phyloP scores from a whole-genome alignment of 108 stramenopile species.

The Poteriospumella lacustris region DNA sequence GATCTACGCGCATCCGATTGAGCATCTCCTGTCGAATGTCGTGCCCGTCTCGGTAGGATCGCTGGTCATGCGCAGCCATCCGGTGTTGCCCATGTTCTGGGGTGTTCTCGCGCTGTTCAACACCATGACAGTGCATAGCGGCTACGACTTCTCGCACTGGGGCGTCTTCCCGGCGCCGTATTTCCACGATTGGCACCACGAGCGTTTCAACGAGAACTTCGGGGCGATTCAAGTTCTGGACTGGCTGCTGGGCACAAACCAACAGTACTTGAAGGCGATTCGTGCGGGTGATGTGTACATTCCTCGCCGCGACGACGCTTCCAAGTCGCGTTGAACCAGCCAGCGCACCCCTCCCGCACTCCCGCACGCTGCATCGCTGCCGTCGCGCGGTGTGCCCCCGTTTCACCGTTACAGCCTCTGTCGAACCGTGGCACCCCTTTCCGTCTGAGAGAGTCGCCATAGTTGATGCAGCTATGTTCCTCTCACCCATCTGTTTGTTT shows the following conservation, averaged over 20 bases:
- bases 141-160: neutral
- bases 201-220: neutral
- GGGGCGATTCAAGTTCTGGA: neutral
- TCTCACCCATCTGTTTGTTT: too few species aligned
- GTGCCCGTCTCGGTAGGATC: conserved; percentile 1
- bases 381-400: too few species aligned
- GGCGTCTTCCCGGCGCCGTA: neutral
- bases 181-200: neutral
- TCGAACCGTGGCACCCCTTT: too few species aligned
- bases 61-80: neutral
- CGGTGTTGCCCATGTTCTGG: neutral
- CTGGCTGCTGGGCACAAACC: neutral
- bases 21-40: conserved; percentile 30
- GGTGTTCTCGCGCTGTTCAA: neutral
- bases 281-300: too few species aligned
- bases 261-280: too few species aligned
- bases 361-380: too few species aligned
- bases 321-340: too few species aligned
- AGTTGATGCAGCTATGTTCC: too few species aligned
- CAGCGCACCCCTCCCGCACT: too few species aligned
- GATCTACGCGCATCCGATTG: conserved; percentile 36
- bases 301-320: too few species aligned
- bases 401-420: too few species aligned
- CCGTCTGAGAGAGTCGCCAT: too few species aligned
- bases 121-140: neutral